Conservation (phyloP, 176 grass and related monocot genomes). For the Chloris gayana region DNA sequence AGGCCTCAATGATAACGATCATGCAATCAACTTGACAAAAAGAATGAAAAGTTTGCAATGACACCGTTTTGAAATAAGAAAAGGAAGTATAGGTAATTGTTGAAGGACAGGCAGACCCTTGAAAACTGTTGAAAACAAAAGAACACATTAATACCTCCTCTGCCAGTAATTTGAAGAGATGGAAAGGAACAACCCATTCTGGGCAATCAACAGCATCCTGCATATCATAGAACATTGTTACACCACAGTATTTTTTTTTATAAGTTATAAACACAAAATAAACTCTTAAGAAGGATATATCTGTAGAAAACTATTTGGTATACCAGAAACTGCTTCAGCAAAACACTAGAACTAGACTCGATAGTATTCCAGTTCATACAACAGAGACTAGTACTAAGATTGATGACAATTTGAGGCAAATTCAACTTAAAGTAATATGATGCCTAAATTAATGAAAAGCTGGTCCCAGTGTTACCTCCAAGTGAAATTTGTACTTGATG, state of each 20-base stretch:
- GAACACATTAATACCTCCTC: constrained; percentile 69
- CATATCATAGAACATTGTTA: constrained; percentile 33
- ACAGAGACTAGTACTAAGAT: constrained; percentile 17
- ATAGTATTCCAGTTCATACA: constrained; percentile 25
- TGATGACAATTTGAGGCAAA: background rate
- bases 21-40: constrained; percentile 12
- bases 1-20: background rate
- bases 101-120: background rate
- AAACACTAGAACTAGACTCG: constrained; percentile 10
- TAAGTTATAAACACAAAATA: background rate
- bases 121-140: constrained; percentile 6
- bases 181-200: constrained; percentile 96
- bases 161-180: constrained; percentile 87
- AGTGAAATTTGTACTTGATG: constrained; percentile 96
- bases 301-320: background rate
- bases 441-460: constrained; percentile 21
- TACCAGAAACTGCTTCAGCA: background rate
- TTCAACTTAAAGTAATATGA: constrained; percentile 11
- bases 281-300: background rate
- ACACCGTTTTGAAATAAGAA: background rate
- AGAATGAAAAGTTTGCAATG: background rate
- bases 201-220: constrained; percentile 97
- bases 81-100: background rate
- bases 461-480: constrained; percentile 62
- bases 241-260: background rate